Base-by-base conservation (phyloP, 1,284 basidiomycete genomes). In the Trichosporon coremiiforme region DNA sequence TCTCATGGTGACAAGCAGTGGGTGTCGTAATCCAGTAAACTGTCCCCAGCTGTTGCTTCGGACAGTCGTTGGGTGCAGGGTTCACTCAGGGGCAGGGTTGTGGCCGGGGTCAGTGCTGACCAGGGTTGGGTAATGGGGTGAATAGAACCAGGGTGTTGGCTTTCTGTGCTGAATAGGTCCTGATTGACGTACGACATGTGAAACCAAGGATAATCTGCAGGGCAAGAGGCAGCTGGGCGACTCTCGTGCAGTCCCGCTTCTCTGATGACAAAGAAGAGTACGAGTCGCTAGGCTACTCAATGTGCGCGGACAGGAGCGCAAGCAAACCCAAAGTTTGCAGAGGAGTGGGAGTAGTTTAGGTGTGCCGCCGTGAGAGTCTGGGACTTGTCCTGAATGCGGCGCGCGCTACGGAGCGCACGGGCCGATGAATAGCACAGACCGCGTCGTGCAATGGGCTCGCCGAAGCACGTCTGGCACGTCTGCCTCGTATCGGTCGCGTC, bases 101-200 rank as follows among this genome's bases (percentile, higher is more conserved):
- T 33, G 57, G n/a, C 29, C 15, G 17, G 57, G 57, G 8, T n/a
- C 57, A 35, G 1, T 2, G 33, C 5, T 62, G 29, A 29, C 13
- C 25, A 25, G 25, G 25, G 55, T 25, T 10, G 12, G 20, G 20
- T 25, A 25, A 12, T 29, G 25, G 47, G 10, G 20, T 10, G 53
- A 12, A 22, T 20, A 60, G 55, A 25, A 8, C 36, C 36, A 38
- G 36, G 36, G 36, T 38, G 36, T 13, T 12, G 36, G 36, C 36
- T 10, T 38, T 38, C 36, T 38, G 36, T 38, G 57, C 15, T 62
- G 29, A 31, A 62, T 33, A 8, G 31, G 57, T 9, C 57, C 29
- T n/a, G 57, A 33, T 35, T 33, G 31, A n/a, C 31, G 29, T 62
- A 62, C 57, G 57, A 62, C 31, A 62, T 62, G 57, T 62, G 57